A percentile compares a stretch with the other conserved stretches of the same genome.
These are phyloP conservation scores for Apophysomyces sp. DNA, from an alignment of 371 early-diverging fungal species.

Conservation along the genomic window DNA sequence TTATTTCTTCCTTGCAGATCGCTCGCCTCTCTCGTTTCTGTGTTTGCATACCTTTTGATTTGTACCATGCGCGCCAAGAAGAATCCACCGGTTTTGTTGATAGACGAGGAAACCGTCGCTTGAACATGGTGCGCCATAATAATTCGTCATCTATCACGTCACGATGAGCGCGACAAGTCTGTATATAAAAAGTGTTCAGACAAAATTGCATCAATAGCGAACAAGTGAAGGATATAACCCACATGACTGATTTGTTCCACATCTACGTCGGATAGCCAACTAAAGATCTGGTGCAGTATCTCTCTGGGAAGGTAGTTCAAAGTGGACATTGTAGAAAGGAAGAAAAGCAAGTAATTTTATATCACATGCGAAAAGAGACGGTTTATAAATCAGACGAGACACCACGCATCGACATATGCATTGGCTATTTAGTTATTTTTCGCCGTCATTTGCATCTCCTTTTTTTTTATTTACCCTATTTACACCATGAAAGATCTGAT, in stretches of 20 bases:
- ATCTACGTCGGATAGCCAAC: conserved; percentile 5
- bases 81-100: not conserved
- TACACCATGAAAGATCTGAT: not conserved
- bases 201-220: not conserved
- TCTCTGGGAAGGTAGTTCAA: conserved; percentile 10
- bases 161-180: not conserved
- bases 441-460: no score
- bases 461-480: not conserved
- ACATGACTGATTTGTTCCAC: conserved; percentile 4
- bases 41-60: conserved; percentile 6
- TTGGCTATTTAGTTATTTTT: no score
- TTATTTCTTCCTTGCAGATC: not conserved
- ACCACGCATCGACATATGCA: not conserved
- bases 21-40: not conserved
- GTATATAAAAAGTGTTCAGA: not conserved
- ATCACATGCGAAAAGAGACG: not conserved
- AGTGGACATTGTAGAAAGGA: not conserved
- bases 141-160: not conserved
- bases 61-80: conserved; percentile 9
- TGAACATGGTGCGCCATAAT: conserved; percentile 5
- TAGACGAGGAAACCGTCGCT: conserved; percentile 4
- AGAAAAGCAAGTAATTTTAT: not conserved
- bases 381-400: not conserved
- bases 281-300: not conserved
- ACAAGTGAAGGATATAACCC: not conserved